Evolutionary conservation across 176 grass and related monocot species (phyloP).

Genomic region (Musa beccarii): DNA sequence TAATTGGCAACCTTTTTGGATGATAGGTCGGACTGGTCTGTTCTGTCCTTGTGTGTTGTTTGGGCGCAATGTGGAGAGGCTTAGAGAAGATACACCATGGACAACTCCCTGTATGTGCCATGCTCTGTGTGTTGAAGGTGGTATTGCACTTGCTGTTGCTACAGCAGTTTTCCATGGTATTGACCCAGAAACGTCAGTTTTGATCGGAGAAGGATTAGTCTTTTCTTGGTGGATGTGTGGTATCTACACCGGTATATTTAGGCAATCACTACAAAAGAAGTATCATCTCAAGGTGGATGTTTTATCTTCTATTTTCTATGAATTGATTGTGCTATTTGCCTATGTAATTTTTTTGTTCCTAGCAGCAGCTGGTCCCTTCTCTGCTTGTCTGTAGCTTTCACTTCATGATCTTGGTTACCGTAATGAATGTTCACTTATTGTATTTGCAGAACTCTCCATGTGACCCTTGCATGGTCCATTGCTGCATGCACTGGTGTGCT

Average conservation of each 20-base stretch:
- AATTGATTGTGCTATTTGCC: not conserved
- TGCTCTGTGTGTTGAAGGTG: conserved; percentile 57
- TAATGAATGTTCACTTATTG: too few relatives aligned
- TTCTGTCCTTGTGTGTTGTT: conserved; percentile 71
- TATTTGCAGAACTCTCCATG: conserved; percentile 52
- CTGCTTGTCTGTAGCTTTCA: too few relatives aligned
- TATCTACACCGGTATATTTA: conserved; percentile 28
- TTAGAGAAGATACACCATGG: conserved; percentile 55
- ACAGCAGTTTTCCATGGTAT: conserved; percentile 47
- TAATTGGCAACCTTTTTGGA: not conserved
- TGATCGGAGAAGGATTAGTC: conserved; percentile 53
- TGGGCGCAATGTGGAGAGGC: conserved; percentile 46
- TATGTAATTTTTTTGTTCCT: not conserved
- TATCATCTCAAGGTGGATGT: conserved; percentile 57
- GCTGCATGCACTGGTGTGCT: conserved; percentile 34
- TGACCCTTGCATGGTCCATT: conserved; percentile 14
- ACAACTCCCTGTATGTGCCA: conserved; percentile 49
- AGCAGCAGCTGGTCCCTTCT: too few relatives aligned
- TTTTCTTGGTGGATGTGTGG: conserved; percentile 51
- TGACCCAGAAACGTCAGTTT: conserved; percentile 34
- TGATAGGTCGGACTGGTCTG: conserved; percentile 47
- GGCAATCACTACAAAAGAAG: conserved; percentile 40
- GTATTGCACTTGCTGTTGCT: conserved; percentile 44
- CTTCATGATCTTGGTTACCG: too few relatives aligned
- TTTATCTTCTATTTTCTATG: not conserved